Evolutionary conservation across 768 basidiomycete species (phyloP).

Genomic region (Mycena galericulata): DNA sequence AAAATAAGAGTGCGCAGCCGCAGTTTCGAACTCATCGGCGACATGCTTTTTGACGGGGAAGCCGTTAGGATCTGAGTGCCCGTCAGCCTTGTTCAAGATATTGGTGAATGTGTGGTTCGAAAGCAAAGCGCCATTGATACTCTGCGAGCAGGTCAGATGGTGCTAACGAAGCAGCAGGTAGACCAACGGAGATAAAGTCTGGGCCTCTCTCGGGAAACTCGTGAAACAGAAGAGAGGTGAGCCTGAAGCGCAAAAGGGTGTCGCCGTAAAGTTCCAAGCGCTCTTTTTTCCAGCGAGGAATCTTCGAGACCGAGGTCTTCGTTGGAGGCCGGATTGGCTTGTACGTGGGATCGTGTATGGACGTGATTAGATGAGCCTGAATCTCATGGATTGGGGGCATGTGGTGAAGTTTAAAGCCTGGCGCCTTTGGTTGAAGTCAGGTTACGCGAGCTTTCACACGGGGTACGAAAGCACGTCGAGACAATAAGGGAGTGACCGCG

Average conservation of each 20-base stretch:
- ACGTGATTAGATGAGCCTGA: background rate
- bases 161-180: background rate
- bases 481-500: no score
- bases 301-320: background rate
- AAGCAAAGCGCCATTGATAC: conserved; percentile 10
- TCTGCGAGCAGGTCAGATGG: background rate
- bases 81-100: conserved; percentile 12
- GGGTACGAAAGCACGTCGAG: no score
- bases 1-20: conserved; percentile 6
- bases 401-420: background rate
- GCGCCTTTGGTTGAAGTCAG: no score
- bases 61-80: background rate
- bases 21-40: conserved; percentile 24
- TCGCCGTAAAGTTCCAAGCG: conserved; percentile 28
- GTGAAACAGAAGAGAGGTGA: conserved; percentile 7
- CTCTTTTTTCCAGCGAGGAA: conserved; percentile 4
- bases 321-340: conserved; percentile 7
- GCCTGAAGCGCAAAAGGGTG: conserved; percentile 1
- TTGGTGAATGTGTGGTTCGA: conserved; percentile 24
- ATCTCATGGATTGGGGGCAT: conserved; percentile 5
- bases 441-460: no score
- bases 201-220: background rate
- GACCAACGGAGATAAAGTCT: conserved; percentile 25
- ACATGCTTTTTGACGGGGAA: conserved; percentile 13
- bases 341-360: background rate